Base-by-base conservation (phyloP, 2,329 filamentous ascomycete genomes). In the Fusarium pseudograminearum region DNA sequence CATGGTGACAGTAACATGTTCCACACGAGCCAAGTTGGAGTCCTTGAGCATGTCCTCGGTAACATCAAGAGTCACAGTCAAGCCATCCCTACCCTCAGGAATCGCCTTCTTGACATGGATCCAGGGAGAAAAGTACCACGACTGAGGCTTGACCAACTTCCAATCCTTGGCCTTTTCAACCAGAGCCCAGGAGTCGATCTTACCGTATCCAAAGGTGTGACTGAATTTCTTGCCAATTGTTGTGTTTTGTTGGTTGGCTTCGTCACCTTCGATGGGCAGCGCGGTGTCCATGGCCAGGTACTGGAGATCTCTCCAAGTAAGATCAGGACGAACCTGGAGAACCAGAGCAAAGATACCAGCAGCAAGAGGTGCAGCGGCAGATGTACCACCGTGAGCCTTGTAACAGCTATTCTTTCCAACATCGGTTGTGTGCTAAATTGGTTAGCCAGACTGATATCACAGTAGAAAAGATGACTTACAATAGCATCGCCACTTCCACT, bases 1-100 rank as follows among this genome's bases (percentile, higher is more conserved):
- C 94, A 99, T 99, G 4, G 95, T 98, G 36, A 99, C 88, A 1
- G 95, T 98, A 36, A 99, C 93, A 80, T 99, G 96, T 82, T 99
- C 96, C 28, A 99, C 77, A 18, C 92, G 89, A 74, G 90, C 93
- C 16, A 99, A 79, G 77, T 99, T 99, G 71, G 93, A 93, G 24
- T 89, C 81, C 76, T 91, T 88, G 60, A 98, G 83, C 88, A 94
- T 93, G 22, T 94, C 89, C 56, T 89, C 80, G 0, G 93, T 98
- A 40, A 99, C 89, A 50, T 94, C 89, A 72, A 97, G 94, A n/a
- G 83, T 86, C 54, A 92, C 93, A 3, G 90, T 87, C 40, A 99
- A 81, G 1, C 96, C 96, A 57, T 92, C 81, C 26, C 92, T 84
- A 51, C 94, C 96, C 80, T 99, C 90, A 0, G 96, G 96, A 67